A percentile compares a stretch with the other conserved stretches of the same genome.
These are phyloP conservation scores for Suillus occidentalis DNA, from an alignment of 768 basidiomycete genomes.

Conservation along the genomic window DNA sequence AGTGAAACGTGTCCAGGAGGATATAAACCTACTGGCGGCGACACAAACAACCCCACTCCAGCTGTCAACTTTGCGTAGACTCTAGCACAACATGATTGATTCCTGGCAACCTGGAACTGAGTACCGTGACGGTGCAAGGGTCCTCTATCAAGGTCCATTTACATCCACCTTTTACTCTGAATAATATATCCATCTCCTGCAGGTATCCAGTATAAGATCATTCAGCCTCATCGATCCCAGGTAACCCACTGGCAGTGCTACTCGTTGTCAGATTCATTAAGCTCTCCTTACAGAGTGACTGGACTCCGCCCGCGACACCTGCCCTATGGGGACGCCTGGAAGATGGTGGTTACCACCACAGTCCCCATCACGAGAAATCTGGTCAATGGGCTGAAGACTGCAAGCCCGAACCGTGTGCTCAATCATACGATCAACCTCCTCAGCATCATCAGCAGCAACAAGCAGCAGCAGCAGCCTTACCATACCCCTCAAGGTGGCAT, in stretches of 20 bases:
- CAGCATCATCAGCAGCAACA: slow-evolving; percentile 29
- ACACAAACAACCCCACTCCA: not conserved
- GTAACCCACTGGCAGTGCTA: slow-evolving; percentile 31
- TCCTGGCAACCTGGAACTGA: slow-evolving; percentile 64
- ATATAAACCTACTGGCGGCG: not conserved
- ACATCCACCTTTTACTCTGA: not conserved
- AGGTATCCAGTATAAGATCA: slow-evolving; percentile 63
- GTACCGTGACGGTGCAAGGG: slow-evolving; percentile 55
- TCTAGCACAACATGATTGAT: slow-evolving; percentile 36
- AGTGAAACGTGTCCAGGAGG: not conserved
- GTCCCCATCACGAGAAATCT: slow-evolving; percentile 17
- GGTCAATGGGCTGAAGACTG: slow-evolving; percentile 21
- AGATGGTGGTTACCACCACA: slow-evolving; percentile 29
- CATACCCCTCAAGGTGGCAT: slow-evolving; percentile 22
- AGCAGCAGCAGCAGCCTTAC: slow-evolving; percentile 27
- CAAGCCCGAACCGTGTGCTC: slow-evolving; percentile 7
- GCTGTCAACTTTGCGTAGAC: not conserved
- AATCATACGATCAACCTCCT: slow-evolving; percentile 7
- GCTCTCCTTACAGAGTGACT: slow-evolving; percentile 49
- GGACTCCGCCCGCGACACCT: slow-evolving; percentile 62
- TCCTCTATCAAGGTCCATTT: slow-evolving; percentile 52
- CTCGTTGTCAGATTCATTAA: slow-evolving; percentile 10
- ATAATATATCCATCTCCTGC: slow-evolving; percentile 15
- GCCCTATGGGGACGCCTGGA: slow-evolving; percentile 65
- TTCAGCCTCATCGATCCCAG: slow-evolving; percentile 72